These are phyloP conservation scores for Dioscorea zingiberensis DNA, from an alignment of 106 monocot genomes.

Conservation along the genomic window DNA sequence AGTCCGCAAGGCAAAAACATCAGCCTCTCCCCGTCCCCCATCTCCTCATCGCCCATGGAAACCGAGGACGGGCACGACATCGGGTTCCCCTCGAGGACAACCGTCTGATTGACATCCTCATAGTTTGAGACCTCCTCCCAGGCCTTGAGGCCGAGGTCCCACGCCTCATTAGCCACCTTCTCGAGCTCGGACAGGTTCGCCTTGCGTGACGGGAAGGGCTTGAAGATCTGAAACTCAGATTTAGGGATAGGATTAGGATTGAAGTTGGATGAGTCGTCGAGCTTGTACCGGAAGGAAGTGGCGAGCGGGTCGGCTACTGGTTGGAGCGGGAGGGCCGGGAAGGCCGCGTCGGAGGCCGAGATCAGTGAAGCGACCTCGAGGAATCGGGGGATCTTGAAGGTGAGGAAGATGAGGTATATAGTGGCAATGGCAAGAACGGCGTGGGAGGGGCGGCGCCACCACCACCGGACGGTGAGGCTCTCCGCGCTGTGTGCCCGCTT, in stretches of 20 bases:
- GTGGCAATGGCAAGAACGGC: conserved; percentile 29
- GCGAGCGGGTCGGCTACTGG: conserved; percentile 7
- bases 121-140: conserved; percentile 50
- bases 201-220: not conserved
- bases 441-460: conserved; percentile 22
- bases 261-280: not conserved
- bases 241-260: no score
- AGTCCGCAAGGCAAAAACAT: conserved; percentile 81
- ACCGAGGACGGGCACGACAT: conserved; percentile 60
- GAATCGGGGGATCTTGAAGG: conserved; percentile 45
- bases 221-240: no score
- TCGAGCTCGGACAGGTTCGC: conserved; percentile 59
- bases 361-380: conserved; percentile 11
- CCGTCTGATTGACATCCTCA: not conserved
- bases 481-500: conserved; percentile 19
- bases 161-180: conserved; percentile 62
- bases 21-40: conserved; percentile 26
- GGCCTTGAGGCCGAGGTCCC: conserved; percentile 62
- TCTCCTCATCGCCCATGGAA: conserved; percentile 14
- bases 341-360: not conserved
- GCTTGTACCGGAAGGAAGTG: not conserved
- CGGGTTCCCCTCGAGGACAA: conserved; percentile 15
- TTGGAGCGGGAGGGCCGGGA: not conserved
- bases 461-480: conserved; percentile 7
- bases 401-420: conserved; percentile 55